Base-by-base conservation (phyloP, 768 basidiomycete genomes). In the Rhizopogon vinicolor region DNA sequence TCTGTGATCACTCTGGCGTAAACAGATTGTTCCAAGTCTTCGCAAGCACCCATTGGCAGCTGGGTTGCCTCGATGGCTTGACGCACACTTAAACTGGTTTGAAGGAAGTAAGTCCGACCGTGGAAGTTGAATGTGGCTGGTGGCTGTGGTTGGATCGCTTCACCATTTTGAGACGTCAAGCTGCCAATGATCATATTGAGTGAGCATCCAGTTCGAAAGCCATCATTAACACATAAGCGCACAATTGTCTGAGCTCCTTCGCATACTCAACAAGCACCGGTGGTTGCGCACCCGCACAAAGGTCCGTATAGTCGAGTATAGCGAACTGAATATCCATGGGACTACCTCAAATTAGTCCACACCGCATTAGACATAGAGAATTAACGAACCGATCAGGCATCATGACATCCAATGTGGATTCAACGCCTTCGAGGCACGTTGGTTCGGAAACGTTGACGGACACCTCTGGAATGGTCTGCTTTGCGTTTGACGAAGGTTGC, bases 321-420 rank as follows among this genome's bases (percentile, higher is more conserved):
- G 75, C 71, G 52, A 88, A 70, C 31, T 76, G 82, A 35, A 86
- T 61, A 62, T 88, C 86, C 74, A 84, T 75, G 12, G 81, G 76
- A 22, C 84, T 86, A 56, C 51, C 49, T 31, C 7, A 22, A 37
- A 43, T 42, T 43, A 35, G 43, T 25, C 62, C 45, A 62, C 52
- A 49, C 14, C 35, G 49, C 19, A 41, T 40, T 39, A 8, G n/a
- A 37, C 40, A 39, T 7, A 25, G n/a, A 53, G 35, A 33, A 18
- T 16, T 44, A 18, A 61, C 63, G 55, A 49, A 83, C 85, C 83
- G 76, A 62, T 84, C 78, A 41, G 84, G 84, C 60, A 85, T 68
- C 75, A 84, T 72, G 18, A 86, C 44, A 63, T 84, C 75, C 35
- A 84, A 29, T 7, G 60, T 66, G 39, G 61, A 67, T 58, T 78